Evolutionary conservation across 2,329 filamentous ascomycete genomes (phyloP).

Genomic region (Colletotrichum cordylinicola): DNA sequence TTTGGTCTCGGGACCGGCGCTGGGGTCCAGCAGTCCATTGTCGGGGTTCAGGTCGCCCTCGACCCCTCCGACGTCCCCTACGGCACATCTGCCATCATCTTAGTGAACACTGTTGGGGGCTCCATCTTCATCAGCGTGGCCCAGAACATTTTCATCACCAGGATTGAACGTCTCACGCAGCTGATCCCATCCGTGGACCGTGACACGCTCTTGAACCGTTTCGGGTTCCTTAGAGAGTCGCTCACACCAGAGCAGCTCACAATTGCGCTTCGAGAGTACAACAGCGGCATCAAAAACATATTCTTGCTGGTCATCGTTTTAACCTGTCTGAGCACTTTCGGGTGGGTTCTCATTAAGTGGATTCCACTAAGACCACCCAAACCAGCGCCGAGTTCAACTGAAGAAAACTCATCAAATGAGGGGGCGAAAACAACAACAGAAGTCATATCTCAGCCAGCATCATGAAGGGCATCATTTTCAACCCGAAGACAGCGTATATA

Average conservation of each 20-base stretch:
- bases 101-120: neutral
- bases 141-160: neutral
- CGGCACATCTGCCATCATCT: neutral
- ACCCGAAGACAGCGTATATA: neutral
- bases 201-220: neutral
- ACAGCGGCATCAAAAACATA: neutral
- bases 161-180: neutral
- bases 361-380: neutral
- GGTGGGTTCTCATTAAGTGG: neutral
- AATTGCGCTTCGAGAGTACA: neutral
- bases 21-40: constrained; percentile 1
- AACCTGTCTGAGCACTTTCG: neutral
- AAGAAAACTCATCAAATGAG: neutral
- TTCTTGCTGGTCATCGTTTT: neutral
- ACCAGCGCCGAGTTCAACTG: neutral
- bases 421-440: neutral
- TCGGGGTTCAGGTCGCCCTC: neutral
- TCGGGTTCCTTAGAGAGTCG: neutral
- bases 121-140: constrained; percentile 1
- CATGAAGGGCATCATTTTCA: neutral
- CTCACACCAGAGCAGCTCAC: neutral
- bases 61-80: neutral
- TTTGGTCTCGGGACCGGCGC: neutral
- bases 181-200: neutral
- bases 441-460: neutral